Base-by-base conservation (phyloP, 805 yeast genomes). In the Wickerhamomyces alni region DNA sequence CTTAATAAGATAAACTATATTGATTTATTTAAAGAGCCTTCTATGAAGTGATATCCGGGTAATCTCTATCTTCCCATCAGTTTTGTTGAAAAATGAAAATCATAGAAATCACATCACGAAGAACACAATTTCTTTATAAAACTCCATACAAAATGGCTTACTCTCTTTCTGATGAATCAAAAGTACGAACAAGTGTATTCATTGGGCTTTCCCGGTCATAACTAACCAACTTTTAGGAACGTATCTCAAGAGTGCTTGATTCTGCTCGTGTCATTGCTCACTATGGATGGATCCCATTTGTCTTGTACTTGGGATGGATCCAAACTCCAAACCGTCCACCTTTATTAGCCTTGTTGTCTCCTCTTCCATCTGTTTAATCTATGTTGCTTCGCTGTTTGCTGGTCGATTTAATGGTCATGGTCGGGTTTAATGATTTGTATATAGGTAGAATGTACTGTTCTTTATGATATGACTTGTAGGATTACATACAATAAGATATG, bases 231-330 rank as follows among this genome's bases (percentile, higher is more conserved):
- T 17, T 15, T 11, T 55, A 84, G 76, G 99, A 93, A 70, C 87
- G 98, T 69, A 76, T 93, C 63, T 67, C 81, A 61, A 87, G 82
- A 63, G 68, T 89, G 47, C 68, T 88, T 51, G 94, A 85, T 53
- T 72, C 87, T 54, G 80, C 96, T 48, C 86, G 87, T 61, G 84
- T 87, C 38, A 74, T 83, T 56, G 85, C 91, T 43, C 99, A 94
- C 67, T 93, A 88, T 66, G 97, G 98, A 35, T 93, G 95, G 87
- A 82, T 93, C 55, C 99, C 99, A 41, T 84, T 93, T 60, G 82
- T 93, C 50, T 71, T 93, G 59, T 93, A 93, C 72, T 70, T 93
- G 54, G 99, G 93, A 35, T 83, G 88, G 88, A 63, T 75, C 42
- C 78, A 86, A 52, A 80, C 91, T 47, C 72, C 87, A 41, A 83